Evolutionary conservation across 805 yeast genomes (phyloP).

Genomic region (Kuraishia hungarica): DNA sequence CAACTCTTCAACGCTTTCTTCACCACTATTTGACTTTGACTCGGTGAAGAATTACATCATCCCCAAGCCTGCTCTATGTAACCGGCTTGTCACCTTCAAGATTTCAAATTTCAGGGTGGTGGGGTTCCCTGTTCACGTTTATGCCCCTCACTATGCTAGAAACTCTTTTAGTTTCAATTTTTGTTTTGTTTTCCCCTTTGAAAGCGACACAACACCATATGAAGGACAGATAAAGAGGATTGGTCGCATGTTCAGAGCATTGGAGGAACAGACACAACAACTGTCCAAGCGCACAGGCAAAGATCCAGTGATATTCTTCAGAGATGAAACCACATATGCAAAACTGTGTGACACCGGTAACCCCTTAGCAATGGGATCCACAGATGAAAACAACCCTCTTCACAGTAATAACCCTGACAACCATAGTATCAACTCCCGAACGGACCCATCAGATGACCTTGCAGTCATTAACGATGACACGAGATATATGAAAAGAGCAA

Average conservation of each 20-base stretch:
- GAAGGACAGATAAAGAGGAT: slow-evolving; percentile 78
- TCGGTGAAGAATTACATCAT: slow-evolving; percentile 83
- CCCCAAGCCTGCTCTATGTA: slow-evolving; percentile 89
- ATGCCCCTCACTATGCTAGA: slow-evolving; percentile 69
- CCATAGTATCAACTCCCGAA: neutral
- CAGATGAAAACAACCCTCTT: neutral
- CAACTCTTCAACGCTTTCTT: slow-evolving; percentile 26
- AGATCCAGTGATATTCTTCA: slow-evolving; percentile 34
- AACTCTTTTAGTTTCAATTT: slow-evolving; percentile 91
- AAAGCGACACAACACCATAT: slow-evolving; percentile 75
- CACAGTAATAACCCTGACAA: neutral
- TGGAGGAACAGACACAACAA: slow-evolving; percentile 82
- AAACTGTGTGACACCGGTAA: slow-evolving; percentile 6
- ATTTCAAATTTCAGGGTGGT: slow-evolving; percentile 62
- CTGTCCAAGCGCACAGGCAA: slow-evolving; percentile 48
- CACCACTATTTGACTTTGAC: slow-evolving; percentile 65
- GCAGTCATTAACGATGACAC: slow-evolving; percentile 5
- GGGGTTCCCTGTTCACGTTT: slow-evolving; percentile 85
- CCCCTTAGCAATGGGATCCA: slow-evolving; percentile 1
- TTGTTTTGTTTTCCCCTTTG: slow-evolving; percentile 82
- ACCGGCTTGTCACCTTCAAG: slow-evolving; percentile 67
- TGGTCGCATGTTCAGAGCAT: slow-evolving; percentile 80
- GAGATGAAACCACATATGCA: slow-evolving; percentile 9
- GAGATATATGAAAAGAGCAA: slow-evolving; percentile 22
- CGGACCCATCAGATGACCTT: neutral